Evolutionary conservation across 805 yeast species (phyloP).

Genomic region (Nakazawaea siamensis): DNA sequence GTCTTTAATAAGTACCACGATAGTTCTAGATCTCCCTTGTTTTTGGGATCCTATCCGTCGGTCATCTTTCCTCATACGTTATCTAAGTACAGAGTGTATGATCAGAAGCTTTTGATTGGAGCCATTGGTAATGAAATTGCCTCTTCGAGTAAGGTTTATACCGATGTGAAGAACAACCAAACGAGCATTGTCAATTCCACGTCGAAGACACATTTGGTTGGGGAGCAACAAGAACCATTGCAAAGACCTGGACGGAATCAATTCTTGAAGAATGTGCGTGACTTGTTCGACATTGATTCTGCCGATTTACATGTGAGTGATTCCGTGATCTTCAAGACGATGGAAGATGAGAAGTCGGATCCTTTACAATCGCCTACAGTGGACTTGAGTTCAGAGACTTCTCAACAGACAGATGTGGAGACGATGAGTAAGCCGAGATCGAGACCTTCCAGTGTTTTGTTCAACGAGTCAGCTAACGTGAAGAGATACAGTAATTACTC

Average conservation of each 20-base stretch:
- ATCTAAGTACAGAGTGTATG: constrained; percentile 50
- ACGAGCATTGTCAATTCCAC: constrained; percentile 10
- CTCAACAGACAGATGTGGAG: not conserved
- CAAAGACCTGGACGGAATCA: constrained; percentile 29
- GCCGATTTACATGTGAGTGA: constrained; percentile 47
- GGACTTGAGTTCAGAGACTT: not conserved
- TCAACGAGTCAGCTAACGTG: constrained; percentile 21
- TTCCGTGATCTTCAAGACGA: constrained; percentile 53
- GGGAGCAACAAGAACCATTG: not conserved
- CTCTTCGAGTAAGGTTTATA: not conserved
- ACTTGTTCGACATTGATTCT: constrained; percentile 54
- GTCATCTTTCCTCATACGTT: constrained; percentile 51
- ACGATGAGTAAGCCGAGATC: constrained; percentile 12
- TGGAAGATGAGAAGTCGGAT: constrained; percentile 23
- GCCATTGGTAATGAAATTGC: constrained; percentile 35
- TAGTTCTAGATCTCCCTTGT: constrained; percentile 45
- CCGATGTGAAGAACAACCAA: constrained; percentile 12
- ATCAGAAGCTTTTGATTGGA: constrained; percentile 41
- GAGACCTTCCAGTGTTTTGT: constrained; percentile 25
- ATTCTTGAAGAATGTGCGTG: constrained; percentile 48
- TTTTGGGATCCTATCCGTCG: constrained; percentile 58
- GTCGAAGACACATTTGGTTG: not conserved
- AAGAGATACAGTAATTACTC: constrained; percentile 27
- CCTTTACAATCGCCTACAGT: constrained; percentile 23
- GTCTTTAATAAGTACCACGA: constrained; percentile 32